Conservation (phyloP, 371 early-diverging fungal genomes). For the Entomophthora muscae region DNA sequence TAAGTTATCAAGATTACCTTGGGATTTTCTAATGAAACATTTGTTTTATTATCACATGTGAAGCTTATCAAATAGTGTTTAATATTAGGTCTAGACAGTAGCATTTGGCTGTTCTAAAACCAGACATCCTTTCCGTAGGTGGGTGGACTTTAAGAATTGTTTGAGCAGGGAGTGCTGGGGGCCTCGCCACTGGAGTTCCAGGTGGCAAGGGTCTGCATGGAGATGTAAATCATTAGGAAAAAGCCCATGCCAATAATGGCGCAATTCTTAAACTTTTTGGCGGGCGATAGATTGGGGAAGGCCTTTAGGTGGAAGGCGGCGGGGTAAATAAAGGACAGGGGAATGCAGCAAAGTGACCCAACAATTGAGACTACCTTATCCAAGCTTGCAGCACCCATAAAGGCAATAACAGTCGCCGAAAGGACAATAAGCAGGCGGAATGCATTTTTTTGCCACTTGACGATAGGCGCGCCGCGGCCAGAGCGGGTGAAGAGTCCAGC, state of each 20-base stretch:
- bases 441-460: slow-evolving; percentile 78
- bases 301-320: slow-evolving; percentile 43
- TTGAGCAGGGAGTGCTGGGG: background rate
- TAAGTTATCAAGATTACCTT: no score
- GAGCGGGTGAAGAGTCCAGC: slow-evolving; percentile 31
- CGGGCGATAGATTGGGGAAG: slow-evolving; percentile 10
- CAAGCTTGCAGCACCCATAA: slow-evolving; percentile 55
- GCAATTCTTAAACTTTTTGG: background rate
- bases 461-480: slow-evolving; percentile 18
- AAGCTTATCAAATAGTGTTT: no score
- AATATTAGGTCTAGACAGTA: no score
- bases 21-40: no score
- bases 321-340: slow-evolving; percentile 49
- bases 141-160: no score
- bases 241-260: background rate
- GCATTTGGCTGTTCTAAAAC: no score
- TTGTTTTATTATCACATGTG: no score
- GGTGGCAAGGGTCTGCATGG: background rate
- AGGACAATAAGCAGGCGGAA: slow-evolving; percentile 51
- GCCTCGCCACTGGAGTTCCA: background rate
- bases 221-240: background rate
- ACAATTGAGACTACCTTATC: slow-evolving; percentile 82
- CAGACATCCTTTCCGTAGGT: no score
- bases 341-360: slow-evolving; percentile 73
- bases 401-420: slow-evolving; percentile 46